Evolutionary conservation across 208 protist genomes (phyloP).

Genomic region (Strigomonas culicis): DNA sequence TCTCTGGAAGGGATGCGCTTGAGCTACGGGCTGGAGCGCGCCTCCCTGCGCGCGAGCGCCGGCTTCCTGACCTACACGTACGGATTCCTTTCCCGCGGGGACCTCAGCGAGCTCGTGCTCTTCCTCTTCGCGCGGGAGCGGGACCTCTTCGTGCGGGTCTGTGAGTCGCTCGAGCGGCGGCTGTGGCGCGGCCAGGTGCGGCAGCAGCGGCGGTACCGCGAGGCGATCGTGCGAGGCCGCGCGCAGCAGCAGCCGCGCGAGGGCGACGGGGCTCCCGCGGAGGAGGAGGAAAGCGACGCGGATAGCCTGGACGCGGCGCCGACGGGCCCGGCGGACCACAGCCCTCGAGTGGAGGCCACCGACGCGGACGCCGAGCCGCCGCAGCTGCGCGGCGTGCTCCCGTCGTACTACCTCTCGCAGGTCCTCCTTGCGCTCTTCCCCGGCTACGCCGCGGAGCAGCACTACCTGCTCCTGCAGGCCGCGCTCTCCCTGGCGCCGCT

Average conservation of each 20-base stretch:
- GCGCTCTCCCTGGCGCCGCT: background rate
- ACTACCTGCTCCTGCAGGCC: background rate
- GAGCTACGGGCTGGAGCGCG: constrained; percentile 59
- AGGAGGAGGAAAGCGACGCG: background rate
- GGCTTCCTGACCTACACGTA: constrained; percentile 71
- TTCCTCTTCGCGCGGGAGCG: constrained; percentile 48
- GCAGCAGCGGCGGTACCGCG: background rate
- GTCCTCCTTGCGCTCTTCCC: background rate
- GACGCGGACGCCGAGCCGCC: background rate
- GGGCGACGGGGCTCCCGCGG: background rate
- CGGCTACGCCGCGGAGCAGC: background rate
- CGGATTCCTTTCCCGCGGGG: constrained; percentile 38
- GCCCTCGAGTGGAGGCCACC: constrained; percentile 20
- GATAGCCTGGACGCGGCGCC: background rate
- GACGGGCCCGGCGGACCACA: constrained; percentile 10
- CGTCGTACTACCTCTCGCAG: background rate
- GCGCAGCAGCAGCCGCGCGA: background rate
- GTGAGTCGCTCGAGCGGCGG: constrained; percentile 35
- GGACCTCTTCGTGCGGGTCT: constrained; percentile 42
- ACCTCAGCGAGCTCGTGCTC: constrained; percentile 50
- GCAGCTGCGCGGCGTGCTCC: background rate
- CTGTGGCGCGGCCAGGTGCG: constrained; percentile 1
- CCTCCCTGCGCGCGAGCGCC: constrained; percentile 26
- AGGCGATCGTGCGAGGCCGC: too few species aligned
- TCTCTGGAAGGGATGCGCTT: constrained; percentile 31